phyloP scores from a whole-genome alignment of 345 rosid genomes.

The Luvunga scandens region DNA sequence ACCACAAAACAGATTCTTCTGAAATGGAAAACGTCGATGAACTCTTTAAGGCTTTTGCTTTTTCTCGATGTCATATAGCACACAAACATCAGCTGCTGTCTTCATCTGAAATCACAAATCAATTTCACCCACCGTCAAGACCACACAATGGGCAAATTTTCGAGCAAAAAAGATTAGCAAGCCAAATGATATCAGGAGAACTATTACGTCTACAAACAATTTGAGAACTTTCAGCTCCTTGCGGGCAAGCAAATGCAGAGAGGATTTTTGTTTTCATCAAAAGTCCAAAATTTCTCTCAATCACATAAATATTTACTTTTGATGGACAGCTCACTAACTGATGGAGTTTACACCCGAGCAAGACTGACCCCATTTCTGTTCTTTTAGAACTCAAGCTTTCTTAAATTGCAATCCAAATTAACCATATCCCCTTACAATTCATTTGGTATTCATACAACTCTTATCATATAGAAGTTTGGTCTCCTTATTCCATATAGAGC shows the following conservation, averaged over 20 bases:
- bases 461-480: background rate
- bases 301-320: background rate
- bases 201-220: too few relatives aligned
- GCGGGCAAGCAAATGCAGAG: too few relatives aligned
- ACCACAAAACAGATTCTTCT: background rate
- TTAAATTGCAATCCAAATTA: background rate
- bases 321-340: background rate
- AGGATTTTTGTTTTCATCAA: too few relatives aligned
- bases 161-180: background rate
- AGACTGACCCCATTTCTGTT: background rate
- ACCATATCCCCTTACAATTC: background rate
- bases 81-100: conserved; percentile 90
- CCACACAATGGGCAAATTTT: background rate
- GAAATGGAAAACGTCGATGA: background rate
- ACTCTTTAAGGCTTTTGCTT: conserved; percentile 35
- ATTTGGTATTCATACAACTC: background rate
- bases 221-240: too few relatives aligned
- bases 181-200: too few relatives aligned
- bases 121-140: conserved; percentile 7
- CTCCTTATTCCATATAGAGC: background rate
- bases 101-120: conserved; percentile 59
- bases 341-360: background rate
- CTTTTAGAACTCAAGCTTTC: background rate
- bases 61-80: conserved; percentile 68
- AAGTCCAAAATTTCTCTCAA: background rate